phyloP scores from a whole-genome alignment of 106 monocot genomes.

The Dendrobium officinale region DNA sequence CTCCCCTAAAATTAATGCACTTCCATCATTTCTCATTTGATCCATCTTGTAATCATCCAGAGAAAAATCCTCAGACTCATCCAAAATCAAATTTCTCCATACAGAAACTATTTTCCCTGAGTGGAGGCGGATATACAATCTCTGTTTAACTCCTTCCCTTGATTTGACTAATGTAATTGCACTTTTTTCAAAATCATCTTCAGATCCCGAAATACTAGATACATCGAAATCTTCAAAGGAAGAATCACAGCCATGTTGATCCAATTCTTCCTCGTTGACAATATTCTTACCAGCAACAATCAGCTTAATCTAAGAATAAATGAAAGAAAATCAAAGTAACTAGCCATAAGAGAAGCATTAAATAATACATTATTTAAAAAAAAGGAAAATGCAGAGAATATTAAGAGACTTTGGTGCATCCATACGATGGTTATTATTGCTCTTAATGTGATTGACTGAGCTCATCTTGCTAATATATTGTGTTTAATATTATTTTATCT shows the following conservation, averaged over 20 bases:
- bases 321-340: background rate
- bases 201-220: slow-evolving; percentile 92
- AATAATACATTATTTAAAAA: background rate
- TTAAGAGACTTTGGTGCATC: background rate
- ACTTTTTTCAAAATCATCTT: slow-evolving; percentile 69
- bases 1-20: slow-evolving; percentile 17
- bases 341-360: background rate
- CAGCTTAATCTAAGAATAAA: slow-evolving; percentile 58
- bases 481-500: too few species aligned
- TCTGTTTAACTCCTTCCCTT: slow-evolving; percentile 48
- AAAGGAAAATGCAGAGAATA: background rate
- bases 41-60: slow-evolving; percentile 23
- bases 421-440: background rate
- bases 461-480: background rate
- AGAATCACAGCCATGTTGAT: slow-evolving; percentile 32
- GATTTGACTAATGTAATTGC: slow-evolving; percentile 16
- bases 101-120: slow-evolving; percentile 70
- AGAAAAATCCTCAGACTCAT: slow-evolving; percentile 57
- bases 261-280: slow-evolving; percentile 70
- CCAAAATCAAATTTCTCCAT: slow-evolving; percentile 60
- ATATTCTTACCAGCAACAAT: slow-evolving; percentile 51
- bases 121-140: slow-evolving; percentile 46
- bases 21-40: slow-evolving; percentile 5
- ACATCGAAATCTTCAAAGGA: slow-evolving; percentile 65
- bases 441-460: background rate